These are phyloP conservation scores for Penicillium griseofulvum DNA, from an alignment of 2,329 filamentous ascomycete genomes.

Conservation along the genomic window DNA sequence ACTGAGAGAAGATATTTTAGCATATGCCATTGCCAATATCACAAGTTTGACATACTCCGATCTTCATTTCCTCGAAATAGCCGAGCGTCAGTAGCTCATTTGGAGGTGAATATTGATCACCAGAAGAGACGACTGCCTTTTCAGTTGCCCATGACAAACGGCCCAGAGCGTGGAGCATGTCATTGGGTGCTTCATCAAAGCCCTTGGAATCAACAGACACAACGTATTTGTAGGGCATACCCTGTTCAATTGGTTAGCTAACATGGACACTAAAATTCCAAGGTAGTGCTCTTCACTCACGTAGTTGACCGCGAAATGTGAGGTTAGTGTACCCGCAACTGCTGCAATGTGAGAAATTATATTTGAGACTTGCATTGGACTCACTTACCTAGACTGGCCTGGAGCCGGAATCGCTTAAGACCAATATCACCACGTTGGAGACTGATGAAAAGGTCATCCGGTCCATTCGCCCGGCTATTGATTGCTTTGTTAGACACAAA, in stretches of 20 bases:
- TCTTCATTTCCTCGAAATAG: slow-evolving; percentile 56
- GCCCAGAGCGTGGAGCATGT: slow-evolving; percentile 47
- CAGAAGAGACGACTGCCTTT: slow-evolving; percentile 33
- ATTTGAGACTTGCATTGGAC: too few relatives aligned
- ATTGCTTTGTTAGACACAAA: slow-evolving; percentile 57
- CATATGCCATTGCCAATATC: neutral
- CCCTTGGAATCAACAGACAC: slow-evolving; percentile 47
- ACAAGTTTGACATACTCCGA: slow-evolving; percentile 40
- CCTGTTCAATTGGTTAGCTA: slow-evolving; percentile 30
- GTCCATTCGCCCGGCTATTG: slow-evolving; percentile 53
- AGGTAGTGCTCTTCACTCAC: slow-evolving; percentile 26
- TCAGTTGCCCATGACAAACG: slow-evolving; percentile 55
- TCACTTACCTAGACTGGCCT: slow-evolving; percentile 34
- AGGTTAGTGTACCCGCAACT: slow-evolving; percentile 42
- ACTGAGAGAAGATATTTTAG: slow-evolving; percentile 31
- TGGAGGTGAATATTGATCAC: slow-evolving; percentile 39
- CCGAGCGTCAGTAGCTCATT: slow-evolving; percentile 58
- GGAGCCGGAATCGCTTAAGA: slow-evolving; percentile 44
- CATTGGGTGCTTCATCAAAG: slow-evolving; percentile 43
- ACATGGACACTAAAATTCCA: neutral
- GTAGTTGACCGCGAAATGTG: slow-evolving; percentile 52
- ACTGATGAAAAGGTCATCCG: slow-evolving; percentile 59
- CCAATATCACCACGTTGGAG: slow-evolving; percentile 49
- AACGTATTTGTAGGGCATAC: slow-evolving; percentile 61
- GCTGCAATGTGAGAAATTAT: neutral